Evolutionary conservation across 2,329 filamentous ascomycete species (phyloP), one percentile per base, ranked within the genome.

Genomic region (Fusarium temperatum): DNA sequence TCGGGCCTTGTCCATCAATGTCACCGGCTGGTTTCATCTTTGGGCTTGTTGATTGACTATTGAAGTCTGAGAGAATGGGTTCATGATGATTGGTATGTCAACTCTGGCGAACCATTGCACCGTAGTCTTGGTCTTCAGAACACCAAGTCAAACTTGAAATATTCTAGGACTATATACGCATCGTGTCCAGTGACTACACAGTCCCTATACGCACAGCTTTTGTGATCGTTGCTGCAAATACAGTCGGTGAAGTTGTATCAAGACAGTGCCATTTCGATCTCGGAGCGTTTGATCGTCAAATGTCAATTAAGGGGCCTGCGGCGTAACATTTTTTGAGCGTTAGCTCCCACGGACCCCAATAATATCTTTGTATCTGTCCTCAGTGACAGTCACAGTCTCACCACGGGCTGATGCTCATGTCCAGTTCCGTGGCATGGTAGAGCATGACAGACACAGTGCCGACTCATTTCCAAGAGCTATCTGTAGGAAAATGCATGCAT

Each of bases 381-480:
- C 59, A 51, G 20, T n/a, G 51, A n/a, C 24, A 18, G 24, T 48
- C 39, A 41, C 51, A 41, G 36, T 36, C 58, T 61, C 39, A 55
- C 64, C 66, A 73, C 63, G 53, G 45, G 57, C 51, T 57, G 35
- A 45, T 44, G n/a, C 26, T 39, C 44, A 61, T 35, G 30, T 59
- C 50, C 55, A 67, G 26, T 53, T 53, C 41, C 56, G 56, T 63
- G 55, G 30, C 10, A 22, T n/a, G 50, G 30, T 26, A 35, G n/a
- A 69, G 48, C 63, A 68, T 50, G 57, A 57, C 66, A 77, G 60
- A 68, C 66, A 77, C 75, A 76, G 68, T 73, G 68, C 48, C 63
- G 71, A 66, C 64, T 63, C 66, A 57, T 39, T 35, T 72, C 42
- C 32, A 64, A 72, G 56, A 61, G 64, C 59, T 51, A 53, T 50